Base-by-base conservation (phyloP, 176 grass and related monocot species). In the Oryza brachyantha region DNA sequence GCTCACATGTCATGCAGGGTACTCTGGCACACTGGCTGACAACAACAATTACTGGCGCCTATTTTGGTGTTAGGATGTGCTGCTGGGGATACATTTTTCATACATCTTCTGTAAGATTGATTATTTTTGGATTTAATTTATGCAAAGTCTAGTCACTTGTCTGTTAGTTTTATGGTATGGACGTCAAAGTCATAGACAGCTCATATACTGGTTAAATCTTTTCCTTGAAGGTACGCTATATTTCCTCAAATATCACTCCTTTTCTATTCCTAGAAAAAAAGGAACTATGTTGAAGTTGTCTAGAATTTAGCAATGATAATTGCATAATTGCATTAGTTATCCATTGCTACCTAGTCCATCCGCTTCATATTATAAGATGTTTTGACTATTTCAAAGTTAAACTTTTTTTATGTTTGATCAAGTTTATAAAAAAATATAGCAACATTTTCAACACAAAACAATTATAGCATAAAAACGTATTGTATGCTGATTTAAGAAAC, bases 1-100 rank as follows among this genome's bases (percentile, higher is more conserved):
- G 68, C 64, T 80, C 70, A 80, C 43, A 66, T 60, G 45, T 37
- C 77, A 77, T 76, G 58, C 28, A 46, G 31, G 76, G 79, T 75
- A 74, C 38, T 74, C 12, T 42, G 55, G 39, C 25, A 67, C 73
- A 40, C 17, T 73, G 27, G 66, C 19, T 67, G 69, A 64, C 61
- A 67, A 36, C 76, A 37, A 14, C 28, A 80, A 75, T n/a, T n/a
- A n/a, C 32, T 55, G 52, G 31, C 32, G 13, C 34, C 17, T 52
- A 61, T 35, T 80, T 74, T 74, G 64, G 32, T 87, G 41, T 28
- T 70, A 58, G 19, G 79, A 72, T 64, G 52, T 72, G 66, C 32
- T 77, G 34, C 85, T 64, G 32, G 37, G 8, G 29, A 71, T 70
- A 57, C 14, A 77, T 76, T 8, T 87, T 64, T 64, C 26, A 13